Conservation (phyloP, 139 green algal species). For the Micromonas commoda region DNA sequence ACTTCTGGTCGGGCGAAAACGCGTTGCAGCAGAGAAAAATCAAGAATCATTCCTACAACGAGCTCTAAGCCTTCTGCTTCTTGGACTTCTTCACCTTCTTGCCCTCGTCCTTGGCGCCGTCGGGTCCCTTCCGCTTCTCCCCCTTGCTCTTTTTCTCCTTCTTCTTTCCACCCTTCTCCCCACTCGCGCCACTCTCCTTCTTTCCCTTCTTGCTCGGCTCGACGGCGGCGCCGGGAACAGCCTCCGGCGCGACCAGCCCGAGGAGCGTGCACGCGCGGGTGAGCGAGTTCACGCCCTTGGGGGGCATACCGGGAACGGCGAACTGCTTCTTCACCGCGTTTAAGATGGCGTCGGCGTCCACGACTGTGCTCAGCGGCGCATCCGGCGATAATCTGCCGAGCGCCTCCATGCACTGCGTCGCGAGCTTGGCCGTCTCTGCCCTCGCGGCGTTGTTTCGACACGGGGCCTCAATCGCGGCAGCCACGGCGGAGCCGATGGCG, state of each 20-base stretch:
- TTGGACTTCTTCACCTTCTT: slow-evolving; percentile 11
- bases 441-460: not conserved
- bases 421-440: not conserved
- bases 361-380: not conserved
- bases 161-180: not conserved
- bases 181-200: not conserved
- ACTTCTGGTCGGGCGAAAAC: no score
- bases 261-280: not conserved
- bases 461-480: not conserved
- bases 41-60: no score
- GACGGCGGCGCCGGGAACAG: not conserved
- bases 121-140: not conserved
- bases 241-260: not conserved
- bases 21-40: no score
- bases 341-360: not conserved
- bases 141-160: not conserved
- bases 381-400: not conserved
- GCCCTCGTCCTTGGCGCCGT: not conserved
- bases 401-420: not conserved
- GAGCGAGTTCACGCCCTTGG: not conserved
- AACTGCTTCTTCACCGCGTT: not conserved
- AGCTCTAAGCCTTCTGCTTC: not conserved
- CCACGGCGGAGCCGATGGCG: not conserved
- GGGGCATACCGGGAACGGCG: not conserved
- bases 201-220: not conserved